Base-by-base conservation (phyloP, 257 asterid species). In the Lycium barbarum region DNA sequence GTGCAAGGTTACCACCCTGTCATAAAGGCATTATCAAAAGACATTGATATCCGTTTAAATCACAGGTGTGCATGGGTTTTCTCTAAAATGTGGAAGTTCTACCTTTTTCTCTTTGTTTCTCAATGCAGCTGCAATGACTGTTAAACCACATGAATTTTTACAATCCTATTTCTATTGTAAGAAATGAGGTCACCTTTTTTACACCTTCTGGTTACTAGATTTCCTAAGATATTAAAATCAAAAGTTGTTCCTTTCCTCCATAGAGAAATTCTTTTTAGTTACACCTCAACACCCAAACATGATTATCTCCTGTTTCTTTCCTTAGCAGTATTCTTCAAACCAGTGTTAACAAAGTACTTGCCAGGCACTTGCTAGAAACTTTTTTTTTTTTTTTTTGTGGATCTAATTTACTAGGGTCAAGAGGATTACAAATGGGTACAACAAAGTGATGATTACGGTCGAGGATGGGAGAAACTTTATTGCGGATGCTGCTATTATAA, bases 1-100 rank as follows among this genome's bases (percentile, higher is more conserved):
- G 97, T 96, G 83, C 97, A 94, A 90, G 99, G 98, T 84, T 96
- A 96, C 80, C 88, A 88, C 87, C 99, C 99, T 4, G 91, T 96
- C 68, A 88, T 96, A 72, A 90, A 92, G 91, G 90, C 93, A 63
- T 83, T 96, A 88, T 89, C 99, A 5, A 89, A 88, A 88, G 98
- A 91, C 85, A 87, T 94, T 55, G 98, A 95, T 83, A 94, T 97
- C 82, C 98, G 98, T 85, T 89, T 97, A 88, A 94, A 89, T 90
- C 98, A 94, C 89, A 88, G 98, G 99, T 95, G 91, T 88, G 91
- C 61, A 66, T 83, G 66, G 57, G 51, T 82, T 84, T 40, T 79
- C 70, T 20, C 11, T 54, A 66, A 79, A 47, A 82, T 38, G 0
- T 18, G n/a, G 76, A 65, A 82, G 40, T 17, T 10, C 63, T 33